A percentile compares a stretch with the other conserved stretches of the same genome.
Conservation (phyloP, 1,284 basidiomycete species). For the Ustilago hordei region DNA sequence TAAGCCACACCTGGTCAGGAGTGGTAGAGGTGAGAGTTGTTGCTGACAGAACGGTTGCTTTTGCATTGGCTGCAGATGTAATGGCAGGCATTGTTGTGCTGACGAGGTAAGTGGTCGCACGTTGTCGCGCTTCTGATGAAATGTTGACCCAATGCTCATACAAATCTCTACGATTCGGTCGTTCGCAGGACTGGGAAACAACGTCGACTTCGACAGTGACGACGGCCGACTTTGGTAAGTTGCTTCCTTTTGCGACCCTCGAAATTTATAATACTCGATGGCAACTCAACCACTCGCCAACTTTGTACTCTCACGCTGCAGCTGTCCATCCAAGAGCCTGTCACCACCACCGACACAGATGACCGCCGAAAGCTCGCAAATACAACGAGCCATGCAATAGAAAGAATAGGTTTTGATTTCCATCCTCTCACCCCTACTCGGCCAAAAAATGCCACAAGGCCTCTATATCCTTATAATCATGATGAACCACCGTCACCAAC, state of each 20-base stretch:
- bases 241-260: not conserved
- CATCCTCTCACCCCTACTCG: slow-evolving; percentile 10
- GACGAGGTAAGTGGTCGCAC: not conserved
- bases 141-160: not conserved
- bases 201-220: slow-evolving; percentile 21
- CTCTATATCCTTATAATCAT: slow-evolving; percentile 86
- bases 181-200: slow-evolving; percentile 24
- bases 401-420: not conserved
- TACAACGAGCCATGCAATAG: not conserved
- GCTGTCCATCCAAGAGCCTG: slow-evolving; percentile 6
- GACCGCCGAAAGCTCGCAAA: not conserved
- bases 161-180: not conserved
- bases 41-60: not conserved
- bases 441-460: slow-evolving; percentile 77
- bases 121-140: not conserved
- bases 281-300: not conserved
- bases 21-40: too few species aligned
- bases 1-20: not conserved
- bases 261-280: too few species aligned
- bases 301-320: not conserved
- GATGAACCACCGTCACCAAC: slow-evolving; percentile 93
- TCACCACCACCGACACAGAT: slow-evolving; percentile 21
- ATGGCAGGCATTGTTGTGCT: not conserved
- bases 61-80: slow-evolving; percentile 3
- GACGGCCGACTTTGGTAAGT: slow-evolving; percentile 4